Evolutionary conservation across 2,329 filamentous ascomycete species (phyloP), one percentile per base, ranked within the genome.

Genomic region (Claviceps citrina): DNA sequence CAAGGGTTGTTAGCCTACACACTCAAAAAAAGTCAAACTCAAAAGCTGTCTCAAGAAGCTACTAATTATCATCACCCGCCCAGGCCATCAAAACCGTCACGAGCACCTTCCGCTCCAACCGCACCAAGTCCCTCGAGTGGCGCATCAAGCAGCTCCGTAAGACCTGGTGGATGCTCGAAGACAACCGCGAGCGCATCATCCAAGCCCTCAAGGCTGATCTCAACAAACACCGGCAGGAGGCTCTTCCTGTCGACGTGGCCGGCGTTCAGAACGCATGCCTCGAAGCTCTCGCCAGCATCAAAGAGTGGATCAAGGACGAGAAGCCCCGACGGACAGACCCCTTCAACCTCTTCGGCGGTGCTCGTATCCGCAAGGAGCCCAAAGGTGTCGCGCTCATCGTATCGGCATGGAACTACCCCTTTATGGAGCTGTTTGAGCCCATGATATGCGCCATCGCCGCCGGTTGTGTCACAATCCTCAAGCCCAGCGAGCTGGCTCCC

Each of bases 351-450:
- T 41, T 60, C 15, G 52, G 52, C 16, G 44, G 51, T 6, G 51
- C 59, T 0, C 49, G 54, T 7, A 43, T 68, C 12, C 57, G 61
- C 9, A 60, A 61, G 36, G 63, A 68, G 45, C 65, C 65, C 1
- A 51, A 60, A 3, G 66, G 65, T 5, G 58, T 67, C 1, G 54
- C 56, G 1, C 54, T 69, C 8, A 58, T 68, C 31, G 61, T 69
- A 18, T 59, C 60, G 0, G 55, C 64, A 2, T 68, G 64, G 65
- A 68, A 69, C 43, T 67, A 61, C 15, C 65, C 65, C 1, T 49
- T 67, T 37, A 44, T 56, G 3, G 49, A 64, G 3, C 42, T 56
- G 0, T 36, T 67, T 0, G 53, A 59, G 39, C 63, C 64, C 16
- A 46, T 64, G 27, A 43, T 66, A 19, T 60, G 57, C 13, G 64